Evolutionary conservation across 805 yeast genomes (phyloP).

Genomic region (Wickerhamomyces sydowiorum): DNA sequence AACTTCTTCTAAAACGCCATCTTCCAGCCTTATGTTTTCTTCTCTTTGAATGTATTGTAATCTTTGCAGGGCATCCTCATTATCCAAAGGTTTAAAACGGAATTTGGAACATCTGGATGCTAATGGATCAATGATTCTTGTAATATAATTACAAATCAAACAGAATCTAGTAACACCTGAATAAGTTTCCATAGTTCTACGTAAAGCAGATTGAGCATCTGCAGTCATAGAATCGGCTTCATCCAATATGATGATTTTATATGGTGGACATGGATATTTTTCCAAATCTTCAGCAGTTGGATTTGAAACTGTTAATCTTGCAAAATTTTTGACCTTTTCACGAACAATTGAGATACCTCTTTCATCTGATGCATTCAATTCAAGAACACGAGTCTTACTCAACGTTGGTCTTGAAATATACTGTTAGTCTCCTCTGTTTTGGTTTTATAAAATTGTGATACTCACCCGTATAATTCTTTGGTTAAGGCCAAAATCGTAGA

Average conservation of each 20-base stretch:
- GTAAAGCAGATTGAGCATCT: constrained; percentile 91
- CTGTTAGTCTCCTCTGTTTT: no score
- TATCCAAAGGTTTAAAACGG: constrained; percentile 76
- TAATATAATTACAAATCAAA: constrained; percentile 91
- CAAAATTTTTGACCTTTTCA: constrained; percentile 80
- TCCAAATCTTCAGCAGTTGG: constrained; percentile 64
- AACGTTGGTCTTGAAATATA: no score
- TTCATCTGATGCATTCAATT: constrained; percentile 86
- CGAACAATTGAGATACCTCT: constrained; percentile 86
- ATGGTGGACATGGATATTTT: constrained; percentile 93
- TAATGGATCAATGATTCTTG: constrained; percentile 92
- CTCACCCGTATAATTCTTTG: constrained; percentile 62
- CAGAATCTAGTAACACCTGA: constrained; percentile 91
- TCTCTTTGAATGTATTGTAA: constrained; percentile 54
- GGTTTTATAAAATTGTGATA: no score
- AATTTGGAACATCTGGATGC: constrained; percentile 97
- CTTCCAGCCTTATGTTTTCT: constrained; percentile 34
- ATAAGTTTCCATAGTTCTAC: constrained; percentile 93
- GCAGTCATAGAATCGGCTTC: constrained; percentile 98
- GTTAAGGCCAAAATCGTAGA: constrained; percentile 84
- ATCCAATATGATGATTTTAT: constrained; percentile 85
- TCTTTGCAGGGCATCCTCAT: constrained; percentile 62
- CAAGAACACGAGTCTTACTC: constrained; percentile 66
- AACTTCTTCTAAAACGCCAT: constrained; percentile 54
- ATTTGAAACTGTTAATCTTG: constrained; percentile 76